Percentiles rank a stretch among this genome's conserved stretches.
phyloP scores from a whole-genome alignment of 106 monocot genomes.

The Ottelia alismoides region DNA sequence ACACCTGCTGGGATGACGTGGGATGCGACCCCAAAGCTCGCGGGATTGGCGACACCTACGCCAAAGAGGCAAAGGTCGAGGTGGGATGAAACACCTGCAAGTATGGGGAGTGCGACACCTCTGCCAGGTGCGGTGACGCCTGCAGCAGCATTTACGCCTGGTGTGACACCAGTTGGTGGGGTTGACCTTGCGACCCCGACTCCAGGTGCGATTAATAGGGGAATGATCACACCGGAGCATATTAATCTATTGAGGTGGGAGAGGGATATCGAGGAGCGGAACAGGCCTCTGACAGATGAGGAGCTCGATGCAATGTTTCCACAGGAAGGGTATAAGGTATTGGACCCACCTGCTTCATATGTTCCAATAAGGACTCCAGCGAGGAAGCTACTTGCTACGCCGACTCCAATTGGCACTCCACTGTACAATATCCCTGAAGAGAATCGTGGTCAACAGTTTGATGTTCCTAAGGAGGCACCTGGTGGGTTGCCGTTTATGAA shows the following conservation, averaged over 20 bases:
- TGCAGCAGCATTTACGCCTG: conserved; percentile 75
- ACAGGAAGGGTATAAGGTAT: conserved; percentile 87
- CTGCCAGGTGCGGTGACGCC: conserved; percentile 60
- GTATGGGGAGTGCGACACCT: conserved; percentile 71
- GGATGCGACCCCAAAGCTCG: conserved; percentile 89
- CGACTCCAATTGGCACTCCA: conserved; percentile 87
- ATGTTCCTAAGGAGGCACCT: conserved; percentile 91
- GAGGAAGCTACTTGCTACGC: conserved; percentile 86
- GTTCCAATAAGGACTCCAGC: conserved; percentile 93
- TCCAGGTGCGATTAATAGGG: conserved; percentile 57
- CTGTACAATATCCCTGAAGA: conserved; percentile 91
- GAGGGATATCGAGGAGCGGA: conserved; percentile 93
- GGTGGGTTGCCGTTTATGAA: conserved; percentile 97
- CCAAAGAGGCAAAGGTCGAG: conserved; percentile 91
- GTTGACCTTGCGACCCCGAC: conserved; percentile 86
- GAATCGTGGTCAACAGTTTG: conserved; percentile 97
- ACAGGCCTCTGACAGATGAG: conserved; percentile 83
- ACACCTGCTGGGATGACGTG: conserved; percentile 96
- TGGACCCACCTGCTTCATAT: conserved; percentile 86
- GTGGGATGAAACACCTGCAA: conserved; percentile 96
- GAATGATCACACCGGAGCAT: conserved; percentile 93
- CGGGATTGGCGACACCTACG: conserved; percentile 77
- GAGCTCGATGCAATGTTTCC: conserved; percentile 94
- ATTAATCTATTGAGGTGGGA: conserved; percentile 91
- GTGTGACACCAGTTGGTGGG: conserved; percentile 72